These are phyloP conservation scores for Naganishia sp. DNA, from an alignment of 1,284 basidiomycete species.

Conservation along the genomic window DNA sequence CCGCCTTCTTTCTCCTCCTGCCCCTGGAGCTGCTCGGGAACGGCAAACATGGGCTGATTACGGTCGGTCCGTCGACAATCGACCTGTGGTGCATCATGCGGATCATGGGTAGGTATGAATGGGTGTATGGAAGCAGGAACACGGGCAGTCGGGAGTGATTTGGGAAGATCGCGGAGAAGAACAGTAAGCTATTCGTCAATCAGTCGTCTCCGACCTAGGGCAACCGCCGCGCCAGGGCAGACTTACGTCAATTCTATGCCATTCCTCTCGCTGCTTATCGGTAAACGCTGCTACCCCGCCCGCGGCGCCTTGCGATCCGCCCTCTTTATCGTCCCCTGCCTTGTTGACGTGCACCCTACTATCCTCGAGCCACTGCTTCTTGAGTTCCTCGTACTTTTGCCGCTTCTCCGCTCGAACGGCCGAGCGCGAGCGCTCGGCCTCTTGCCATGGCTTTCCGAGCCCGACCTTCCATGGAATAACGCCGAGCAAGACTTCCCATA, in stretches of 20 bases:
- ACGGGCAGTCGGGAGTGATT: constrained; percentile 5
- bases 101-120: background rate
- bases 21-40: constrained; percentile 49
- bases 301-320: constrained; percentile 39
- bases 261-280: constrained; percentile 53
- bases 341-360: constrained; percentile 53
- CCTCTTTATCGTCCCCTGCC: constrained; percentile 35
- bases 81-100: constrained; percentile 66
- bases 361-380: constrained; percentile 76
- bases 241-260: constrained; percentile 56
- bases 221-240: background rate
- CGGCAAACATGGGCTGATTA: constrained; percentile 79
- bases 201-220: background rate
- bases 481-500: constrained; percentile 90
- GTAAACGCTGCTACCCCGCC: constrained; percentile 8
- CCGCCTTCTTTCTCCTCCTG: constrained; percentile 48
- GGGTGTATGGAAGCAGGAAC: background rate
- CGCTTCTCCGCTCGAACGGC: constrained; percentile 66
- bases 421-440: constrained; percentile 52
- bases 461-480: constrained; percentile 77
- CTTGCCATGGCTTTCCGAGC: constrained; percentile 34
- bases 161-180: constrained; percentile 20
- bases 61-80: constrained; percentile 97
- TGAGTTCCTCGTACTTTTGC: constrained; percentile 67
- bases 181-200: constrained; percentile 13